Conservation (phyloP, 1,284 basidiomycete species). For the Apiotrichum laibachii region DNA sequence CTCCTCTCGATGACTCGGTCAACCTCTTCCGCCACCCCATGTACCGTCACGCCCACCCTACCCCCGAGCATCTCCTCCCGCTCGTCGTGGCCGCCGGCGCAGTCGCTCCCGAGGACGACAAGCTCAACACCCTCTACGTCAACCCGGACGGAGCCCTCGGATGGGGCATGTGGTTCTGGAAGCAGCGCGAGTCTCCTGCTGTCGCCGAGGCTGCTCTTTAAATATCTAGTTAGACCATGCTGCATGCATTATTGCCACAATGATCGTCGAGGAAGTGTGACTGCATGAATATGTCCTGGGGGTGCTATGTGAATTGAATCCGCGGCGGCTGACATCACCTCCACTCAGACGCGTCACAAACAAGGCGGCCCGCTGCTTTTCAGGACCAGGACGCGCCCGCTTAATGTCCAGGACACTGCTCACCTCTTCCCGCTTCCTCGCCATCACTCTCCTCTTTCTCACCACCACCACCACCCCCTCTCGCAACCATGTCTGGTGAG, state of each 20-base stretch:
- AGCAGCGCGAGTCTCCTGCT: conserved; percentile 1
- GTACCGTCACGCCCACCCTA: conserved; percentile 46
- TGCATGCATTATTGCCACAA: no score
- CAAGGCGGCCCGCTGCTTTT: no score
- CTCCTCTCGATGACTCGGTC: conserved; percentile 21
- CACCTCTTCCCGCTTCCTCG: neutral
- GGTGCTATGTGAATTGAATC: no score
- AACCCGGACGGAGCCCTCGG: conserved; percentile 36
- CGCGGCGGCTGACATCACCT: neutral
- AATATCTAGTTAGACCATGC: no score
- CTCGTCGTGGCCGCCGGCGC: conserved; percentile 44
- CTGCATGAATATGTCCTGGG: no score
- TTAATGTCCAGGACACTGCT: no score
- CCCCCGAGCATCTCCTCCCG: conserved; percentile 48
- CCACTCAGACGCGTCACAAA: neutral
- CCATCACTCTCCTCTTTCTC: neutral
- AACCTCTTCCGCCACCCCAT: conserved; percentile 35
- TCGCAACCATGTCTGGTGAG: conserved; percentile 21
- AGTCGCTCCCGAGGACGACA: conserved; percentile 21
- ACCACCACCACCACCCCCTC: neutral
- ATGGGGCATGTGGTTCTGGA: conserved; percentile 50
- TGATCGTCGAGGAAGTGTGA: no score
- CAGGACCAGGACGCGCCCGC: no score
- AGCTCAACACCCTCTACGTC: conserved; percentile 35
- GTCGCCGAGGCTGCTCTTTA: no score